Percentiles rank a stretch among this genome's conserved stretches.
phyloP scores from a whole-genome alignment of 225 moss, liverwort and hornwort species.

The Polytrichum commune region DNA sequence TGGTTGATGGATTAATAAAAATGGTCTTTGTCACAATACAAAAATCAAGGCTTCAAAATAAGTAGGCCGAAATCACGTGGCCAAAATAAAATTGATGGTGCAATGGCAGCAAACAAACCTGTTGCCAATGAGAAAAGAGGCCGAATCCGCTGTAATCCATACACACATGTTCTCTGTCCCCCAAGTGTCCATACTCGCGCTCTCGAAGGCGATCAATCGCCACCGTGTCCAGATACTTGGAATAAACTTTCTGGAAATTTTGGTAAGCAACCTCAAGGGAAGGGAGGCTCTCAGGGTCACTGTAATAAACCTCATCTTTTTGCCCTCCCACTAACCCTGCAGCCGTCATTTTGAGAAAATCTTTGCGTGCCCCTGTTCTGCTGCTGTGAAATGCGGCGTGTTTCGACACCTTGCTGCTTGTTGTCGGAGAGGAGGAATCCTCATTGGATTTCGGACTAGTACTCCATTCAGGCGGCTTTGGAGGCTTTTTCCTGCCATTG shows the following conservation, averaged over 20 bases:
- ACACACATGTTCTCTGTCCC: slow-evolving; percentile 80
- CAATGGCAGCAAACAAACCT: slow-evolving; percentile 27
- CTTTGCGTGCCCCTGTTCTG: slow-evolving; percentile 51
- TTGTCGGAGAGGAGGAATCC: not conserved
- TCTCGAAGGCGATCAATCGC: slow-evolving; percentile 74
- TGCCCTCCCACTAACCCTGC: slow-evolving; percentile 32
- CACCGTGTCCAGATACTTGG: slow-evolving; percentile 69
- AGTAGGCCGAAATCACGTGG: no score
- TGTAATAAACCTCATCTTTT: slow-evolving; percentile 49
- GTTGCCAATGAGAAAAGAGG: slow-evolving; percentile 87
- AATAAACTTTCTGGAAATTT: slow-evolving; percentile 64
- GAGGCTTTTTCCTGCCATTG: slow-evolving; percentile 32
- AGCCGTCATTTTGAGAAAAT: slow-evolving; percentile 63
- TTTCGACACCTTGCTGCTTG: slow-evolving; percentile 11
- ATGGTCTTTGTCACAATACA: no score
- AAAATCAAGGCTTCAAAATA: no score
- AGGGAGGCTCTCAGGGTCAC: slow-evolving; percentile 80
- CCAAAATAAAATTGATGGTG: no score
- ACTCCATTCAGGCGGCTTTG: slow-evolving; percentile 14
- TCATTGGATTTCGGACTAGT: slow-evolving; percentile 7
- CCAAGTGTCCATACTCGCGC: slow-evolving; percentile 79
- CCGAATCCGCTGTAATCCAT: slow-evolving; percentile 97
- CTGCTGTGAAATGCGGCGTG: slow-evolving; percentile 24
- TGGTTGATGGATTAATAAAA: no score
- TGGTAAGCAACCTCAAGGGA: slow-evolving; percentile 59